Evolutionary conservation across 805 yeast species (phyloP).

Genomic region (Komagataella populi): DNA sequence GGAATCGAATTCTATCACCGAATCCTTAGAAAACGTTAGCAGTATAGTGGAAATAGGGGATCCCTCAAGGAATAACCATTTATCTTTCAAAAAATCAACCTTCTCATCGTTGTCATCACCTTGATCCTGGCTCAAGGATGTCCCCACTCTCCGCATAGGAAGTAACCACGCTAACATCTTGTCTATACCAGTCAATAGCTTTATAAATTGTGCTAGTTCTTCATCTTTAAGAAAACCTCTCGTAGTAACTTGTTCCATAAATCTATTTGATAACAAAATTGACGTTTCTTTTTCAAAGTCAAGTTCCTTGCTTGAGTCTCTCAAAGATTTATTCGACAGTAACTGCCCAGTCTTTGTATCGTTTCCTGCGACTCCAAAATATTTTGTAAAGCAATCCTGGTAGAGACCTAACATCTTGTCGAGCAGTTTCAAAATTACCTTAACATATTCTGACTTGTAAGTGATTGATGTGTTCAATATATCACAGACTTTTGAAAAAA

Average conservation of each 20-base stretch:
- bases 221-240: slow-evolving; percentile 1
- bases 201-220: not conserved
- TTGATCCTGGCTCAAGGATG: not conserved
- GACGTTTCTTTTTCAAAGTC: not conserved
- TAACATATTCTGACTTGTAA: slow-evolving; percentile 44
- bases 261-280: not conserved
- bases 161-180: not conserved
- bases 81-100: not conserved
- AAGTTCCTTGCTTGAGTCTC: not conserved
- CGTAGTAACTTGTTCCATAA: slow-evolving; percentile 11
- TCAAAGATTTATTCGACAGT: not conserved
- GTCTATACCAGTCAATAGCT: not conserved
- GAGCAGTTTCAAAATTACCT: slow-evolving; percentile 25
- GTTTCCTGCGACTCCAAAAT: slow-evolving; percentile 3
- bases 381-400: slow-evolving; percentile 15
- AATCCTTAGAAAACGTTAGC: not conserved
- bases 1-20: not conserved
- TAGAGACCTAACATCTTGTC: slow-evolving; percentile 22
- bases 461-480: slow-evolving; percentile 46
- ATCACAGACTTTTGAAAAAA: slow-evolving; percentile 33
- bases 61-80: not conserved
- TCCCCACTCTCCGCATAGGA: not conserved
- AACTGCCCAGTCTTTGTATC: not conserved
- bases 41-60: not conserved
- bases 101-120: not conserved